phyloP scores from a whole-genome alignment of 1,284 basidiomycete genomes.

The Salmacisia buchloeana region DNA sequence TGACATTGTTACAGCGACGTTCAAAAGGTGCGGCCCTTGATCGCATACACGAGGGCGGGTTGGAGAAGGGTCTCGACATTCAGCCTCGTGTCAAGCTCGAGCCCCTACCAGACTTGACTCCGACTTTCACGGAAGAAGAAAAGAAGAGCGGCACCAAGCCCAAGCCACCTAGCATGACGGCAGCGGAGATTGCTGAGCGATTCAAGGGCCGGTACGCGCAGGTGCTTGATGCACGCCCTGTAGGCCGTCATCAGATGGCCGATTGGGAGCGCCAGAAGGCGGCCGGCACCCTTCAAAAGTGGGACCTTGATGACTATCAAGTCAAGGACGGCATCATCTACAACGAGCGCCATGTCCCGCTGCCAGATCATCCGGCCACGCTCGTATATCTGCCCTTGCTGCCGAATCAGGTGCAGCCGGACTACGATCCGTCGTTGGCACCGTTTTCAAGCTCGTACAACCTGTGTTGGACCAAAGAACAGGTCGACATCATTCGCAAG shows the following conservation, averaged over 20 bases:
- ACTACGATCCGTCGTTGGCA: conserved; percentile 21
- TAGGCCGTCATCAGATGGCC: conserved; percentile 4
- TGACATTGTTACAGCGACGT: conserved; percentile 10
- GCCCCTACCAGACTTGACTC: not conserved
- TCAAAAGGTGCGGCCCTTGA: conserved; percentile 3
- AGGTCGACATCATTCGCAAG: conserved; percentile 20
- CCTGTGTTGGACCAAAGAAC: conserved; percentile 21
- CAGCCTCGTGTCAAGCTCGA: conserved; percentile 4
- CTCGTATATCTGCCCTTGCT: conserved; percentile 14
- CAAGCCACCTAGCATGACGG: conserved; percentile 9
- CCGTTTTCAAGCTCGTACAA: conserved; percentile 23
- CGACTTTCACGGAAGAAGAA: not conserved
- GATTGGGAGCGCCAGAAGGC: conserved; percentile 1
- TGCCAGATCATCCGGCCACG: conserved; percentile 11
- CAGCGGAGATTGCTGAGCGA: conserved; percentile 15
- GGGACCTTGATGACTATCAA: not conserved
- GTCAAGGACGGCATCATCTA: conserved; percentile 8
- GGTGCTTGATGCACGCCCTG: conserved; percentile 7
- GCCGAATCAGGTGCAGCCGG: conserved; percentile 14
- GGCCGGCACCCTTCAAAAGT: not conserved
- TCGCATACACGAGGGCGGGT: conserved; percentile 8
- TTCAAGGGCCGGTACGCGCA: conserved; percentile 23
- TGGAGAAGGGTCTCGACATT: conserved; percentile 11
- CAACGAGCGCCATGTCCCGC: conserved; percentile 13
- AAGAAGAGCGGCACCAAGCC: conserved; percentile 9